Percentiles rank a stretch among this genome's conserved stretches.
Evolutionary conservation across 2,329 filamentous ascomycete species (phyloP).

Genomic region (Tympanopsis confertula): DNA sequence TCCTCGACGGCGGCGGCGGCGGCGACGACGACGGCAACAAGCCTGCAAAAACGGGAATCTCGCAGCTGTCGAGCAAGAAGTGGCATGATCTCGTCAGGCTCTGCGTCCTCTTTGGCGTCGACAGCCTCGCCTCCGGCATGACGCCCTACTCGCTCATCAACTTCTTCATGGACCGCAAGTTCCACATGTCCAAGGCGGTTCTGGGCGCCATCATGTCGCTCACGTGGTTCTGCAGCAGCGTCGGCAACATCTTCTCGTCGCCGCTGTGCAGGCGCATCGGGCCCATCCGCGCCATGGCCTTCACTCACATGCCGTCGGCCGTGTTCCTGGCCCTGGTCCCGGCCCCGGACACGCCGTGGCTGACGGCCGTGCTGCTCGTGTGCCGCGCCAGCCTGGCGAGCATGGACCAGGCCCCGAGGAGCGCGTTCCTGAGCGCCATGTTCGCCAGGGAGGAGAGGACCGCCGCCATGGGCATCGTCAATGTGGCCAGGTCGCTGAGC

Average conservation of each 20-base stretch:
- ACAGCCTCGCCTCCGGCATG: constrained; percentile 57
- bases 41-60: too few relatives aligned
- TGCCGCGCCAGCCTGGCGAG: constrained; percentile 51
- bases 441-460: constrained; percentile 55
- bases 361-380: constrained; percentile 43
- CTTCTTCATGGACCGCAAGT: constrained; percentile 46
- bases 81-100: constrained; percentile 48
- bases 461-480: constrained; percentile 60
- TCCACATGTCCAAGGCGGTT: constrained; percentile 39
- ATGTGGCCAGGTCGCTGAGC: constrained; percentile 46
- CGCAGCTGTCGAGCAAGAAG: constrained; percentile 46
- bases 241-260: constrained; percentile 43
- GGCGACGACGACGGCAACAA: too few relatives aligned
- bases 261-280: constrained; percentile 45
- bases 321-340: constrained; percentile 49
- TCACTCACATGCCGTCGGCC: constrained; percentile 50
- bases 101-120: constrained; percentile 52
- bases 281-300: constrained; percentile 54
- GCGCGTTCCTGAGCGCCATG: constrained; percentile 56
- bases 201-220: constrained; percentile 47
- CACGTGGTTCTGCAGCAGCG: constrained; percentile 38
- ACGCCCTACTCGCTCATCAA: constrained; percentile 43
- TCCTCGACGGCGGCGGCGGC: too few relatives aligned
- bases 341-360: constrained; percentile 32
- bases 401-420: constrained; percentile 58